Evolutionary conservation across 148 eudicot genomes (phyloP).

Genomic region (Nepenthes gracilis): DNA sequence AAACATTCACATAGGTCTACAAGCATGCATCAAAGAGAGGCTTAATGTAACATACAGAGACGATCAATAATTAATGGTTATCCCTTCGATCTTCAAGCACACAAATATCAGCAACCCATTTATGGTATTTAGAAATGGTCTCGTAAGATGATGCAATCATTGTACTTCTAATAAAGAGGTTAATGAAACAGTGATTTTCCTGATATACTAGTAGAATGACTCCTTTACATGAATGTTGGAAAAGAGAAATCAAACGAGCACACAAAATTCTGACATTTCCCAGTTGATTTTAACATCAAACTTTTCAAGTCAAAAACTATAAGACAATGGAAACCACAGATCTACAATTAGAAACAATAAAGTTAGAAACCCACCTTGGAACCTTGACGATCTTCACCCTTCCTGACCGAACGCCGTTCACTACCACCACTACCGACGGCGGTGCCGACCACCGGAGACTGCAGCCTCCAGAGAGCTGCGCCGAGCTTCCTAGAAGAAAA

Average conservation of each 20-base stretch:
- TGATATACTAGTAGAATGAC: neutral
- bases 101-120: too few species aligned
- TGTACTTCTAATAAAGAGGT: too few species aligned
- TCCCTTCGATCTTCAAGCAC: too few species aligned
- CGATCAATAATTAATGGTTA: too few species aligned
- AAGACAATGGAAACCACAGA: neutral
- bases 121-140: too few species aligned
- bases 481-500: slow-evolving; percentile 69
- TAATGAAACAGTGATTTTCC: neutral
- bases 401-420: neutral
- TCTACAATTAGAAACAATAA: neutral
- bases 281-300: slow-evolving; percentile 7
- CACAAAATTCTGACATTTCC: slow-evolving; percentile 1
- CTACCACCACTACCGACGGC: slow-evolving; percentile 10
- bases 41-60: too few species aligned
- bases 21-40: too few species aligned
- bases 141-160: too few species aligned
- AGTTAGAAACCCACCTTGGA: slow-evolving; percentile 45
- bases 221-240: neutral
- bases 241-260: slow-evolving; percentile 10
- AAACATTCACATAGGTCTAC: too few species aligned
- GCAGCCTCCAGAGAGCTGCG: slow-evolving; percentile 65
- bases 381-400: slow-evolving; percentile 33
- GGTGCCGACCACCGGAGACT: slow-evolving; percentile 10
- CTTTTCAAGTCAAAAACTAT: neutral